phyloP scores from a whole-genome alignment of 2,329 filamentous ascomycete species.

The Epichloe gansuensis region DNA sequence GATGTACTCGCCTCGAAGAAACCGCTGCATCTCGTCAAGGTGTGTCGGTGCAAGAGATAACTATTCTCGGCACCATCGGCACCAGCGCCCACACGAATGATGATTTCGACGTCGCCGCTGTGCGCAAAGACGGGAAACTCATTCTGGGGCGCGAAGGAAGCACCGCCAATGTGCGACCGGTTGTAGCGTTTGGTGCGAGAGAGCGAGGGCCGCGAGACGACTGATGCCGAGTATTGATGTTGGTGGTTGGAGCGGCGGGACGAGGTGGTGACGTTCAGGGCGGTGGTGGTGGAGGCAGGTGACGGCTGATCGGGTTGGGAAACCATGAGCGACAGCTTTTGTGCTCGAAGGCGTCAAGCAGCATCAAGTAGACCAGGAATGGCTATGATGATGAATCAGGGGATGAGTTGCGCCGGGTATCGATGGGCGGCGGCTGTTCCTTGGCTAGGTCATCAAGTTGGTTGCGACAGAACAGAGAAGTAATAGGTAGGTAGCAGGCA shows the following conservation, averaged over 20 bases:
- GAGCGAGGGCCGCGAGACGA: constrained; percentile 50
- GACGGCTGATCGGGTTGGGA: constrained; percentile 42
- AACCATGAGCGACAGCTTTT: constrained; percentile 36
- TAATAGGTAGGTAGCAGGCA: neutral
- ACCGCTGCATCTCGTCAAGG: constrained; percentile 77
- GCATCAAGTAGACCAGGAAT: neutral
- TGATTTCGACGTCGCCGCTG: constrained; percentile 85
- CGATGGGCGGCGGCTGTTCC: neutral
- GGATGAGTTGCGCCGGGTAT: neutral
- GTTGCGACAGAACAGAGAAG: neutral
- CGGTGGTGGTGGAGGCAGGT: constrained; percentile 3
- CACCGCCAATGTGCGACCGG: constrained; percentile 66
- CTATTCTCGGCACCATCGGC: constrained; percentile 52
- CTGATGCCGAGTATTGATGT: constrained; percentile 21
- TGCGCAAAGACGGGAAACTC: constrained; percentile 87
- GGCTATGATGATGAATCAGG: neutral
- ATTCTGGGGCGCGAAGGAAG: constrained; percentile 60
- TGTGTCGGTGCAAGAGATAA: constrained; percentile 79
- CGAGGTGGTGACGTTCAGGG: constrained; percentile 1
- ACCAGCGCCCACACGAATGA: constrained; percentile 49
- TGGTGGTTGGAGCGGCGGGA: constrained; percentile 1
- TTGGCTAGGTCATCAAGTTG: neutral
- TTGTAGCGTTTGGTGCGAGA: constrained; percentile 58
- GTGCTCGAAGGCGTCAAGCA: neutral
- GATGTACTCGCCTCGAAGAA: constrained; percentile 85